Evolutionary conservation across 2,329 filamentous ascomycete genomes (phyloP), one percentile per base, ranked within the genome.

Genomic region (Pseudogymnoascus sp.): DNA sequence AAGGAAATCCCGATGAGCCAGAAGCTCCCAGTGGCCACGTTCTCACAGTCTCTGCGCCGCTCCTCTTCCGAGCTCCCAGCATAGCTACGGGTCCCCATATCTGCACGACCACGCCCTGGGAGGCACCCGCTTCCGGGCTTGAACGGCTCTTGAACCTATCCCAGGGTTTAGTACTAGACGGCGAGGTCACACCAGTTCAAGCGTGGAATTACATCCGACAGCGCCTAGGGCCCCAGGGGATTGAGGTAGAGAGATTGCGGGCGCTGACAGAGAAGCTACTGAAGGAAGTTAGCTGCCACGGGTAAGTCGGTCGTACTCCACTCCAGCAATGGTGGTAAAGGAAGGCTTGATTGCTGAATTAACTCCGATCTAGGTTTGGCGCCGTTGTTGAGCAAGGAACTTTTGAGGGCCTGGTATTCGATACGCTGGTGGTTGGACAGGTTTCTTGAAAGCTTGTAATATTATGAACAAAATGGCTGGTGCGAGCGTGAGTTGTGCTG

Each of bases 111-210:
- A 16, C 65, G 8, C 61, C 61, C 4, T 60, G 68, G 1, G 54
- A 67, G 1, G 48, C 69, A 1, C 71, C 73, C 0, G 54, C 61
- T 0, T 60, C 61, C 0, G 67, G 74, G 3, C 68, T 75, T 4
- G 65, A 70, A 3, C 67, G 68, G 4, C 37, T 75, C 2, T 62
- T 74, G 16, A 65, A 36, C 1, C 69, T 74, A 1, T 70, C 73
- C 1, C 60, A 68, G 1, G 68, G 68, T 1, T 57, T 75, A 3
- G 65, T 65, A 34, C 45, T 62, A 4, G 79, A 73, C 0, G 74
- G 72, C 8, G 76, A 78, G 64, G 69, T 78, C 60, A 78, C 77
- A 3, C 76, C 76, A 0, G 70, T 77, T 7, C 75, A 78, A 63
- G 75, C 74, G 1, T 78, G 77, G 77, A 70, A 73, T 51, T 65